Evolutionary conservation across 2,329 filamentous ascomycete genomes (phyloP).

Genomic region (Paecilomyces sp.): DNA sequence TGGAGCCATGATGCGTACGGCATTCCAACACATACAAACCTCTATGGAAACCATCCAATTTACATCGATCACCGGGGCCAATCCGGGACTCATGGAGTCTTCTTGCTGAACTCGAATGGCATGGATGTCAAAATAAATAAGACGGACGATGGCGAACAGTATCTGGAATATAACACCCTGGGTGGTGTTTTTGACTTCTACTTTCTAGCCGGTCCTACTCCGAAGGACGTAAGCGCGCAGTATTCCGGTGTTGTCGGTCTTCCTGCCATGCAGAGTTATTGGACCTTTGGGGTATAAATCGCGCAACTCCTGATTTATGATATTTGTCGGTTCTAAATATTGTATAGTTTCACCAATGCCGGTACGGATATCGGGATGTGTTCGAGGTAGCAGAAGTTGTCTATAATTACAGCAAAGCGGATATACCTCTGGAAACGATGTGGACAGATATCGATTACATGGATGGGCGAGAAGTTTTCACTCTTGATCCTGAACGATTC

Average conservation of each 20-base stretch:
- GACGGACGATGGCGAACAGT: slow-evolving; percentile 53
- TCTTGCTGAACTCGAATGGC: slow-evolving; percentile 64
- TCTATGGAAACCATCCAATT: slow-evolving; percentile 69
- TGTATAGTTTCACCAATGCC: slow-evolving; percentile 50
- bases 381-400: slow-evolving; percentile 26
- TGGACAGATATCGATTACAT: slow-evolving; percentile 29
- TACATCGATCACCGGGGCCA: slow-evolving; percentile 63
- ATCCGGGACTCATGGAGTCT: slow-evolving; percentile 55
- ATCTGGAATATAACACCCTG: slow-evolving; percentile 71
- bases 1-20: slow-evolving; percentile 63
- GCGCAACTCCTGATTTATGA: background rate
- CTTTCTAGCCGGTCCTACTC: slow-evolving; percentile 54
- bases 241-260: slow-evolving; percentile 52
- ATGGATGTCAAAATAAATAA: slow-evolving; percentile 73
- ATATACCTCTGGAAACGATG: slow-evolving; percentile 26
- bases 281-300: slow-evolving; percentile 50
- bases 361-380: slow-evolving; percentile 50
- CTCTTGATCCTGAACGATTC: slow-evolving; percentile 34
- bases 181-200: slow-evolving; percentile 71
- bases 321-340: background rate
- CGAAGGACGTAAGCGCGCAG: slow-evolving; percentile 52
- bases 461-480: slow-evolving; percentile 19
- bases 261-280: slow-evolving; percentile 59
- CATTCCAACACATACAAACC: slow-evolving; percentile 55
- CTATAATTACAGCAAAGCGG: slow-evolving; percentile 22